These are phyloP conservation scores for Penicillium sp. DNA, from an alignment of 2,329 filamentous ascomycete species.

Conservation along the genomic window DNA sequence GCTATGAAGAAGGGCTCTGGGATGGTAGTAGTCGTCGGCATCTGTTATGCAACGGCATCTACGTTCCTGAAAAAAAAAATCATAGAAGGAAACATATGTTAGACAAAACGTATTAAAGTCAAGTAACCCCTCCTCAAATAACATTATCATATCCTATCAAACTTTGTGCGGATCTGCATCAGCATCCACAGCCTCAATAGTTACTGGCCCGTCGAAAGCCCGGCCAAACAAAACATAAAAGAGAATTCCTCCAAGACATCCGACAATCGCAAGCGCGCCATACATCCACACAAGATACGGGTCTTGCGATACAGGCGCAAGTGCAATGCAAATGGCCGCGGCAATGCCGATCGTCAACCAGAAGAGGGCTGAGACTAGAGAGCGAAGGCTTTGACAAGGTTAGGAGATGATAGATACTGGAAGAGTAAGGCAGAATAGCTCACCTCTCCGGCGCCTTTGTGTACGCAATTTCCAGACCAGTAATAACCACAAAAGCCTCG, in stretches of 20 bases:
- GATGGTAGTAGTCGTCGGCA: too few species aligned
- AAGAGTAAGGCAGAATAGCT: background rate
- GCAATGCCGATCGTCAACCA: conserved; percentile 27
- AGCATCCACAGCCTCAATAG: conserved; percentile 4
- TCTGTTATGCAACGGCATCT: too few species aligned
- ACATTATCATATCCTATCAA: too few species aligned
- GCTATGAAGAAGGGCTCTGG: too few species aligned
- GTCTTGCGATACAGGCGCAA: conserved; percentile 26
- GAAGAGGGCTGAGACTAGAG: conserved; percentile 25
- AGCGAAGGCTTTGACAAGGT: conserved; percentile 16
- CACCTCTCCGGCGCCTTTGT: conserved; percentile 22
- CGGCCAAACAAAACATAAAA: conserved; percentile 23
- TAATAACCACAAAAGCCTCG: conserved; percentile 53
- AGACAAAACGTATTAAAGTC: too few species aligned
- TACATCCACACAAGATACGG: conserved; percentile 29
- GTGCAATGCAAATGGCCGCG: conserved; percentile 27
- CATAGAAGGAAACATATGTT: too few species aligned
- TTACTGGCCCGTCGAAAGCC: background rate
- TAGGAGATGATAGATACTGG: background rate
- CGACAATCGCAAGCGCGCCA: conserved; percentile 24
- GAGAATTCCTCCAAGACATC: conserved; percentile 19
- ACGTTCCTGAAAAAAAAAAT: too few species aligned
- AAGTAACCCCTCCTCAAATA: too few species aligned
- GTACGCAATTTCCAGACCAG: conserved; percentile 23
- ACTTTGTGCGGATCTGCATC: background rate